Evolutionary conservation across 106 monocot genomes (phyloP).

Genomic region (Allium fistulosum): DNA sequence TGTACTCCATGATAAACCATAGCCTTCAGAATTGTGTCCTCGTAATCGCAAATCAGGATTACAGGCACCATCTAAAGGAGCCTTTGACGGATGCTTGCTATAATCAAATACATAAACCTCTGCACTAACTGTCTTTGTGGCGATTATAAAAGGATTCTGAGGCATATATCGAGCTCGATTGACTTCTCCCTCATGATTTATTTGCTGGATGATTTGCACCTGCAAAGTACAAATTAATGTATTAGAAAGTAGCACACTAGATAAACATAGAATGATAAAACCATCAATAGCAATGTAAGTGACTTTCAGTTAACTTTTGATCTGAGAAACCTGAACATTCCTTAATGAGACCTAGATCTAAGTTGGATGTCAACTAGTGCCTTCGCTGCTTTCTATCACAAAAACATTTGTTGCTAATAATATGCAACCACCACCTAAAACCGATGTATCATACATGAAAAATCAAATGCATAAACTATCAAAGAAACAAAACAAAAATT

Average conservation of each 20-base stretch:
- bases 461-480: no score
- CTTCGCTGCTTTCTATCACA: no score
- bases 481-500: no score
- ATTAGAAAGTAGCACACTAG: background rate
- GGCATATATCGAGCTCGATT: constrained; percentile 99
- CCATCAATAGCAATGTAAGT: background rate
- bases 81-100: constrained; percentile 96
- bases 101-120: constrained; percentile 99
- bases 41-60: constrained; percentile 89
- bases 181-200: constrained; percentile 99
- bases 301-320: background rate
- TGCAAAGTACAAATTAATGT: constrained; percentile 13
- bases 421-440: no score
- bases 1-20: constrained; percentile 96
- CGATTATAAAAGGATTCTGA: constrained; percentile 91
- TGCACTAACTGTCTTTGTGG: constrained; percentile 90
- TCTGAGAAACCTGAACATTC: background rate
- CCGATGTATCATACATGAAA: no score
- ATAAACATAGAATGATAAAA: background rate
- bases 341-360: no score
- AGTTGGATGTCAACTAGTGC: no score
- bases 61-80: constrained; percentile 83
- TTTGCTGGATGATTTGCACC: constrained; percentile 98
- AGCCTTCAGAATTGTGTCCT: constrained; percentile 93
- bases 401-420: no score